Percentiles rank a stretch among this genome's conserved stretches.
phyloP scores from a whole-genome alignment of 768 basidiomycete genomes.

The Leccinum incarnatum region DNA sequence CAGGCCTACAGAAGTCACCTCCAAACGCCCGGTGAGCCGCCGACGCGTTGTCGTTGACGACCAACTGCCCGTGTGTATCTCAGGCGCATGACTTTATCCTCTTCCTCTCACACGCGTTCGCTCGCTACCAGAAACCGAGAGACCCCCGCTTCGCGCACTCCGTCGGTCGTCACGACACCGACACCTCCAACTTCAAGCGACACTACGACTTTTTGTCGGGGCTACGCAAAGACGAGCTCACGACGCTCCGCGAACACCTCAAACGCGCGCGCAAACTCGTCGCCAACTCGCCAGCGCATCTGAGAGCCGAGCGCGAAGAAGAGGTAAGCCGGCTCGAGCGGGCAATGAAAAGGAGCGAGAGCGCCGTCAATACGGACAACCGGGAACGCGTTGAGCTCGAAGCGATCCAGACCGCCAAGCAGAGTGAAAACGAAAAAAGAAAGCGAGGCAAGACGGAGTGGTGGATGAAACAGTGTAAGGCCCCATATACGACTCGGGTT shows the following conservation, averaged over 20 bases:
- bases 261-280: constrained; percentile 67
- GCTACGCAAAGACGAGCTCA: constrained; percentile 62
- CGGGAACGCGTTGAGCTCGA: constrained; percentile 68
- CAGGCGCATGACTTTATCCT: neutral
- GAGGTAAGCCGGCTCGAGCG: constrained; percentile 71
- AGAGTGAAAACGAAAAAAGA: constrained; percentile 56
- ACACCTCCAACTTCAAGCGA: constrained; percentile 58
- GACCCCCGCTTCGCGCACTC: constrained; percentile 85
- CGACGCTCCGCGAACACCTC: constrained; percentile 60
- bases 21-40: constrained; percentile 81
- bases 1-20: constrained; percentile 80
- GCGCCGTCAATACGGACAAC: constrained; percentile 68
- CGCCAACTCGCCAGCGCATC: constrained; percentile 55
- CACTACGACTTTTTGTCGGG: constrained; percentile 76
- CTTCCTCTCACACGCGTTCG: neutral
- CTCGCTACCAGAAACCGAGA: constrained; percentile 56
- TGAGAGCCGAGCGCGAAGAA: constrained; percentile 56
- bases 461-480: constrained; percentile 80
- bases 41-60: constrained; percentile 67
- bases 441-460: constrained; percentile 77
- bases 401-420: constrained; percentile 48
- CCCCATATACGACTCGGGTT: constrained; percentile 1
- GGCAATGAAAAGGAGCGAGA: constrained; percentile 75
- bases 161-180: constrained; percentile 63
- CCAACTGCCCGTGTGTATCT: constrained; percentile 52